phyloP scores from a whole-genome alignment of 306 rosid species.

The Spatholobus suberectus region DNA sequence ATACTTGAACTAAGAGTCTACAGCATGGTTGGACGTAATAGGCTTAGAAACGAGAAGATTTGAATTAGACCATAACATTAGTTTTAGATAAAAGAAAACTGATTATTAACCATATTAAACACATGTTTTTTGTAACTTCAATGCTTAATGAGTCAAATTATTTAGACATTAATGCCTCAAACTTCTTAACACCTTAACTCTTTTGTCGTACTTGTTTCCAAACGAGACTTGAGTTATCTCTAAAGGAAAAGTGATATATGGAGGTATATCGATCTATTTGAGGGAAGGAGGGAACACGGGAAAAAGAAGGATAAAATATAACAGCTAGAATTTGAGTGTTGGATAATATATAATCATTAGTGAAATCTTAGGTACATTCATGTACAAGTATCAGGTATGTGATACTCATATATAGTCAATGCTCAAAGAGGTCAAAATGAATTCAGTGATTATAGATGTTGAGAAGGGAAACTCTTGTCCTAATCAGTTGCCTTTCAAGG shows the following conservation, averaged over 20 bases:
- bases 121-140: neutral
- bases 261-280: neutral
- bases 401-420: conserved; percentile 16
- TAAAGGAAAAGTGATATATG: neutral
- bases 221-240: neutral
- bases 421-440: conserved; percentile 4
- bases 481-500: conserved; percentile 33
- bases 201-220: conserved; percentile 10
- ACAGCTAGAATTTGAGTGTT: neutral
- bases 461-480: conserved; percentile 48
- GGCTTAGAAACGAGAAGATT: neutral
- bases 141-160: neutral
- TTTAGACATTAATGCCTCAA: conserved; percentile 1
- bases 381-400: conserved; percentile 32
- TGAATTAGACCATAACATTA: conserved; percentile 2
- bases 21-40: neutral
- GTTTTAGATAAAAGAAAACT: neutral
- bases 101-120: conserved; percentile 19
- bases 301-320: neutral
- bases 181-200: neutral
- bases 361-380: conserved; percentile 20
- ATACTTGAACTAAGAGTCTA: neutral
- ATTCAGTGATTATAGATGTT: conserved; percentile 34
- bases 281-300: neutral
- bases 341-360: conserved; percentile 10